These are phyloP conservation scores for Phanerodontia chrysosporium DNA, from an alignment of 768 basidiomycete genomes.

Conservation along the genomic window DNA sequence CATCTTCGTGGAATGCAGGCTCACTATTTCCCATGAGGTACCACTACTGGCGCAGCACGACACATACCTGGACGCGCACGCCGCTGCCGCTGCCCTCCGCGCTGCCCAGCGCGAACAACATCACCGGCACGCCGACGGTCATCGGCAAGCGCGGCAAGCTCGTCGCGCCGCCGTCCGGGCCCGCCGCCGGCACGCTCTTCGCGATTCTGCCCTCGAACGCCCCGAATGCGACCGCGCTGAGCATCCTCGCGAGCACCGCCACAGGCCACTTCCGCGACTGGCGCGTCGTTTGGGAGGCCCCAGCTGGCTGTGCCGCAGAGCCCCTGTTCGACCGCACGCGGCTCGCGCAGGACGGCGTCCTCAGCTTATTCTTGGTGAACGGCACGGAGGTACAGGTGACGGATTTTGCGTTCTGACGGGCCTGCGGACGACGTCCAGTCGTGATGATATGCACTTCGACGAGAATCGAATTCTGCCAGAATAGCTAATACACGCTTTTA, in stretches of 20 bases:
- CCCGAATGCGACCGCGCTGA: conserved; percentile 28
- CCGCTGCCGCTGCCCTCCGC: conserved; percentile 25
- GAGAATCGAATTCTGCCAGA: too few relatives aligned
- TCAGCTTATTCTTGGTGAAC: conserved; percentile 32
- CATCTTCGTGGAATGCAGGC: too few relatives aligned
- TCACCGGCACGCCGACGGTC: conserved; percentile 32
- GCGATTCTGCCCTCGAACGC: conserved; percentile 33
- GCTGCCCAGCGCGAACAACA: conserved; percentile 27
- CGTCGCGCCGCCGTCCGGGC: conserved; percentile 11
- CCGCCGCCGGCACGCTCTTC: conserved; percentile 17
- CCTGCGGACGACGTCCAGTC: too few relatives aligned
- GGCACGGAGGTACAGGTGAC: conserved; percentile 25
- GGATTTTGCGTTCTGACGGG: conserved; percentile 17
- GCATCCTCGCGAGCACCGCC: conserved; percentile 28
- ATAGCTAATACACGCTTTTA: too few relatives aligned
- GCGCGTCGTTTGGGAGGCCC: conserved; percentile 28
- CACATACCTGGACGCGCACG: conserved; percentile 29
- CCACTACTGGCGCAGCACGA: conserved; percentile 28
- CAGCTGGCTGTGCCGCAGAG: conserved; percentile 29
- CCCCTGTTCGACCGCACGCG: conserved; percentile 32
- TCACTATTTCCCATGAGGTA: too few relatives aligned
- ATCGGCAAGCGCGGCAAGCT: conserved; percentile 37
- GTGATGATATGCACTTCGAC: too few relatives aligned
- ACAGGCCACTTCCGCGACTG: conserved; percentile 30
- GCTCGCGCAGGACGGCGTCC: conserved; percentile 25